phyloP scores from a whole-genome alignment of 441 rosid species.

The Populus hybrid region DNA sequence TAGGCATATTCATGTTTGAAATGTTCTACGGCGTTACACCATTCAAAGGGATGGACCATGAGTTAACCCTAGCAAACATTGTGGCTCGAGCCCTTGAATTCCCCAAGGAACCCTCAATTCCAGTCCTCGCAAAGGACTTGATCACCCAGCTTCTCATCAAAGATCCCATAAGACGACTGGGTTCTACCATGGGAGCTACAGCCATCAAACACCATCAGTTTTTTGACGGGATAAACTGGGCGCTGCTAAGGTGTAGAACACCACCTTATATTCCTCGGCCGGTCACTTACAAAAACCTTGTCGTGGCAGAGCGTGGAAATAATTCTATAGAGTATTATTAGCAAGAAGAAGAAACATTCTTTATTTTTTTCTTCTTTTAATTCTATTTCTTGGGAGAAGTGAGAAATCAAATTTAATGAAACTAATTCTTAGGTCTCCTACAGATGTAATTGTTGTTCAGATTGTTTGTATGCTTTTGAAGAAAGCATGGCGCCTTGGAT shows the following conservation, averaged over 20 bases:
- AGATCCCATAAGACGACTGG: slow-evolving; percentile 65
- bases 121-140: slow-evolving; percentile 57
- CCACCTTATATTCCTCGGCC: slow-evolving; percentile 71
- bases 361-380: neutral
- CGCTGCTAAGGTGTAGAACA: slow-evolving; percentile 63
- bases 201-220: slow-evolving; percentile 71
- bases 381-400: neutral
- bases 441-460: neutral
- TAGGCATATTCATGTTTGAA: slow-evolving; percentile 79
- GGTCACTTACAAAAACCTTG: neutral
- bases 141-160: slow-evolving; percentile 59
- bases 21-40: slow-evolving; percentile 84
- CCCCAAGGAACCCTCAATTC: slow-evolving; percentile 69
- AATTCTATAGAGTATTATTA: too few relatives aligned
- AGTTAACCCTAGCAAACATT: slow-evolving; percentile 76
- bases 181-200: slow-evolving; percentile 73
- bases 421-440: neutral
- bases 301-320: neutral
- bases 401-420: neutral
- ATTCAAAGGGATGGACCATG: slow-evolving; percentile 76
- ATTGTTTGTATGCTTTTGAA: neutral
- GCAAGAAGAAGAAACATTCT: neutral
- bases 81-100: slow-evolving; percentile 31
- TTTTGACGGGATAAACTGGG: slow-evolving; percentile 87
- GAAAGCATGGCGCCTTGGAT: neutral